Percentiles rank a stretch among this genome's conserved stretches.
Conservation (phyloP, 805 yeast species). For the Pichia californica region DNA sequence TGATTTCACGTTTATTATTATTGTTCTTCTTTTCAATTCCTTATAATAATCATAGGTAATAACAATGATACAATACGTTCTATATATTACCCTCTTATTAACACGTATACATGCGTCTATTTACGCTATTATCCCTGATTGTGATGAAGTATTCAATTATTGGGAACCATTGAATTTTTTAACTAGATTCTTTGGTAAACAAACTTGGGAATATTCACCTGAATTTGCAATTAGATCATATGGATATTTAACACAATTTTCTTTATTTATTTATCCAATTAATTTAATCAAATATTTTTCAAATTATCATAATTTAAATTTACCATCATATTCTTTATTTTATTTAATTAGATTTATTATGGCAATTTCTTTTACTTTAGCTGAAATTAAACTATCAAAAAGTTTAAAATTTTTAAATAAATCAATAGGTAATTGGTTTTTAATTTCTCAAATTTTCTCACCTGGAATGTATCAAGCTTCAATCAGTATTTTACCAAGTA, state of each 20-base stretch:
- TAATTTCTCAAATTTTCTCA: slow-evolving; percentile 52
- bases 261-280: slow-evolving; percentile 21
- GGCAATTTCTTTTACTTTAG: slow-evolving; percentile 33
- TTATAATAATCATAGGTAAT: no score
- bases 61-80: slow-evolving; percentile 2
- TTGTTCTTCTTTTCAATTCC: no score
- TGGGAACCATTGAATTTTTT: slow-evolving; percentile 89
- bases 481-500: slow-evolving; percentile 77
- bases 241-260: slow-evolving; percentile 57
- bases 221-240: slow-evolving; percentile 83
- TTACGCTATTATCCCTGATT: slow-evolving; percentile 73
- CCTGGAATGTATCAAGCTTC: slow-evolving; percentile 91
- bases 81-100: slow-evolving; percentile 2
- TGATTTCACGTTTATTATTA: no score
- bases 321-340: slow-evolving; percentile 33
- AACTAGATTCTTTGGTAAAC: slow-evolving; percentile 78
- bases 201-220: slow-evolving; percentile 96
- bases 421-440: slow-evolving; percentile 50
- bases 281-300: slow-evolving; percentile 7
- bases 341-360: slow-evolving; percentile 45
- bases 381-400: slow-evolving; percentile 49
- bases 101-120: slow-evolving; percentile 30
- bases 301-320: neutral
- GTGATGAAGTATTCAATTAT: slow-evolving; percentile 88
- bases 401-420: slow-evolving; percentile 34